A percentile compares a stretch with the other conserved stretches of the same genome.
Conservation (phyloP, 208 protist species). For the Strigomonas galati region DNA sequence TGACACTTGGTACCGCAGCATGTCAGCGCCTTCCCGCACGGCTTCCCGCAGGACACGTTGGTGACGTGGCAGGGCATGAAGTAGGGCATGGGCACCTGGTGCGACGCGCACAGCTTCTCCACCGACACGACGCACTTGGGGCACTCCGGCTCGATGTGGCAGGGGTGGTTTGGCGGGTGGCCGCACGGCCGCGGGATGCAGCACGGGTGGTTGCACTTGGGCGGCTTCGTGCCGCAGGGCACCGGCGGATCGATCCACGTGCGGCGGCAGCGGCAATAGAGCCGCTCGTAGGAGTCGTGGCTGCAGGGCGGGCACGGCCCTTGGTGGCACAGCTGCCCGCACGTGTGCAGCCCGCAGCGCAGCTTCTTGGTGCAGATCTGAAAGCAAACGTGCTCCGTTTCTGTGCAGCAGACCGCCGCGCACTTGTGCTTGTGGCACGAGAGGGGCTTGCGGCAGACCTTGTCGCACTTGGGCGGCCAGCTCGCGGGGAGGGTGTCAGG, state of each 20-base stretch:
- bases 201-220: slow-evolving; percentile 77
- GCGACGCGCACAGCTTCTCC: slow-evolving; percentile 80
- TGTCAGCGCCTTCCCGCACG: slow-evolving; percentile 66
- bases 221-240: slow-evolving; percentile 85
- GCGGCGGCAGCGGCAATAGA: slow-evolving; percentile 84
- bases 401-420: slow-evolving; percentile 73
- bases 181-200: slow-evolving; percentile 71
- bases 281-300: slow-evolving; percentile 63
- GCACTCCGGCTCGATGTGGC: slow-evolving; percentile 70
- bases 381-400: slow-evolving; percentile 76
- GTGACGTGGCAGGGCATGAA: slow-evolving; percentile 61
- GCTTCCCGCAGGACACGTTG: slow-evolving; percentile 65
- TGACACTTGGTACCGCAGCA: slow-evolving; percentile 75
- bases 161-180: slow-evolving; percentile 81
- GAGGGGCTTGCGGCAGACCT: slow-evolving; percentile 55
- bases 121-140: slow-evolving; percentile 77
- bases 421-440: slow-evolving; percentile 89
- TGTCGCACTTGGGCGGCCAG: slow-evolving; percentile 60
- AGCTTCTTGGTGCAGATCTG: slow-evolving; percentile 84
- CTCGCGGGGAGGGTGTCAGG: slow-evolving; percentile 19
- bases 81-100: slow-evolving; percentile 62
- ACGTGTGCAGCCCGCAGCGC: slow-evolving; percentile 75
- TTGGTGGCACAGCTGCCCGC: slow-evolving; percentile 81
- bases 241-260: slow-evolving; percentile 87
- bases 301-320: slow-evolving; percentile 73